Evolutionary conservation across 2,329 filamentous ascomycete genomes (phyloP).

Genomic region (Talaromyces atroroseus): DNA sequence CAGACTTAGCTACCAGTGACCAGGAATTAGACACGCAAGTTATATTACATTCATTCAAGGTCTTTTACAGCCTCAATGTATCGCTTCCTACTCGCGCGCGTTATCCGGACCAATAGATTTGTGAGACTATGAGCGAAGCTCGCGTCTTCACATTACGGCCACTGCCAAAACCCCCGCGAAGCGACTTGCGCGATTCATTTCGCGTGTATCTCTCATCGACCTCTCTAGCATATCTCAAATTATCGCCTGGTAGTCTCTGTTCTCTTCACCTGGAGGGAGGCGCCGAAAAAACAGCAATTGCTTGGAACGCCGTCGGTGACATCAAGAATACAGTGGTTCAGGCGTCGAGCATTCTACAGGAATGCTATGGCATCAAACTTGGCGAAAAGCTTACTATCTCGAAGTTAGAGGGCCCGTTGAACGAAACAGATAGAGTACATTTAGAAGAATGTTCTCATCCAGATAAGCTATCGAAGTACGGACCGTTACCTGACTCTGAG

Average conservation of each 20-base stretch:
- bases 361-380: slow-evolving; percentile 65
- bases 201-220: slow-evolving; percentile 54
- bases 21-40: neutral
- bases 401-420: slow-evolving; percentile 46
- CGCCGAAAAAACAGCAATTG: slow-evolving; percentile 52
- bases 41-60: neutral
- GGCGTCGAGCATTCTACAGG: slow-evolving; percentile 68
- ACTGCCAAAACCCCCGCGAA: slow-evolving; percentile 43
- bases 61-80: neutral
- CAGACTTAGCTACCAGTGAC: neutral
- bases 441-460: slow-evolving; percentile 54
- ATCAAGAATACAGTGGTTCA: slow-evolving; percentile 64
- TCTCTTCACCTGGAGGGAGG: slow-evolving; percentile 32
- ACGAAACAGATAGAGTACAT: slow-evolving; percentile 54
- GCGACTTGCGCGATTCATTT: slow-evolving; percentile 53
- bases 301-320: slow-evolving; percentile 57
- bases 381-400: slow-evolving; percentile 63
- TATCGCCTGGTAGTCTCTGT: slow-evolving; percentile 57
- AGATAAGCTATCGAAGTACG: slow-evolving; percentile 32
- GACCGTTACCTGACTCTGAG: slow-evolving; percentile 32
- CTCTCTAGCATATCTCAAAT: slow-evolving; percentile 50
- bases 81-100: neutral
- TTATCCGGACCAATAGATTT: neutral
- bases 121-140: slow-evolving; percentile 29
- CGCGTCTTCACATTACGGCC: slow-evolving; percentile 51